phyloP scores from a whole-genome alignment of 805 yeast genomes.

The Ogataea ganodermae region DNA sequence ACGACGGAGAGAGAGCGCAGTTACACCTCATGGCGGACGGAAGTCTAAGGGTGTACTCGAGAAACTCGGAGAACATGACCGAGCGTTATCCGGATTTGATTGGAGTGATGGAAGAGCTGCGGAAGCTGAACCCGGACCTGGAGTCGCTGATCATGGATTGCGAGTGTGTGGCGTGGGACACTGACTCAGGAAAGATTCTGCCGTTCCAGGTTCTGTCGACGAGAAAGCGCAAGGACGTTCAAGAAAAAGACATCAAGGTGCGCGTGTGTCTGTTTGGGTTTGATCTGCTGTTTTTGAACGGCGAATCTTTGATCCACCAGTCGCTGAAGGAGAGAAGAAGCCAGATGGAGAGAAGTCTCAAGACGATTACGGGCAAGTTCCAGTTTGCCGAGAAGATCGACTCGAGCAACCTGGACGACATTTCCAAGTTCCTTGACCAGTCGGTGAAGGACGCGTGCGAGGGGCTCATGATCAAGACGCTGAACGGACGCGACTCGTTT shows the following conservation, averaged over 20 bases:
- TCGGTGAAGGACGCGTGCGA: conserved; percentile 90
- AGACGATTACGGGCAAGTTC: conserved; percentile 71
- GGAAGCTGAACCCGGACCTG: conserved; percentile 34
- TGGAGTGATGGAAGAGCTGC: conserved; percentile 57
- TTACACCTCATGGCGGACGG: conserved; percentile 74
- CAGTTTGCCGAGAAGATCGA: conserved; percentile 76
- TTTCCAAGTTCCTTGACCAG: conserved; percentile 83
- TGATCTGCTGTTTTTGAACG: conserved; percentile 78
- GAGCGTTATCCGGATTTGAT: conserved; percentile 91
- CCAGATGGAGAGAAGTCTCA: conserved; percentile 56
- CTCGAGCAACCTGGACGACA: conserved; percentile 68
- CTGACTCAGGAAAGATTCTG: conserved; percentile 69
- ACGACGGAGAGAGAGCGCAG: conserved; percentile 98
- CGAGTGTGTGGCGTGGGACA: conserved; percentile 98
- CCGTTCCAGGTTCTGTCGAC: conserved; percentile 95
- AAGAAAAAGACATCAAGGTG: conserved; percentile 83
- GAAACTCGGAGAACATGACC: conserved; percentile 97
- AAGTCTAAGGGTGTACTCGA: conserved; percentile 74
- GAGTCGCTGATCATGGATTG: conserved; percentile 81
- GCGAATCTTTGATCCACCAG: conserved; percentile 64
- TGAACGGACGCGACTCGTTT: conserved; percentile 75
- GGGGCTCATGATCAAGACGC: conserved; percentile 92
- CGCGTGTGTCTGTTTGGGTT: conserved; percentile 91
- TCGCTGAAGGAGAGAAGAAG: conserved; percentile 72
- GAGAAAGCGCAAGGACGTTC: conserved; percentile 91